Percentiles rank a stretch among this genome's conserved stretches.
phyloP scores from a whole-genome alignment of 805 yeast genomes.

The Cyberlindnera xishuangbannaensis region DNA sequence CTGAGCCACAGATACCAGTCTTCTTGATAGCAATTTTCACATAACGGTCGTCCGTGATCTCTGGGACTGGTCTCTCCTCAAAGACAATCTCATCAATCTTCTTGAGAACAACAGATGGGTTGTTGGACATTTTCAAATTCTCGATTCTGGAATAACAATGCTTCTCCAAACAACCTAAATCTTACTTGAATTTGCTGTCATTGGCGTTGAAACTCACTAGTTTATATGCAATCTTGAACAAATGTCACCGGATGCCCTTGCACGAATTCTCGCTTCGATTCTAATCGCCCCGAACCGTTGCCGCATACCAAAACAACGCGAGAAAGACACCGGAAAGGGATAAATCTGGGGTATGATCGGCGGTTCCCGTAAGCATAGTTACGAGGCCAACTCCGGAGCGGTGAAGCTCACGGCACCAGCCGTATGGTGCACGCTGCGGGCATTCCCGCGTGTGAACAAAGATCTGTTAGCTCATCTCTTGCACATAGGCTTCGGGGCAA shows the following conservation, averaged over 20 bases:
- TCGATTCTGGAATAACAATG: too few relatives aligned
- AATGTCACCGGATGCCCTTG: not conserved
- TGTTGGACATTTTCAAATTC: slow-evolving; percentile 18
- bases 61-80: slow-evolving; percentile 66
- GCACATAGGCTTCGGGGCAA: too few relatives aligned
- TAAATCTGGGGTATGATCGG: slow-evolving; percentile 3
- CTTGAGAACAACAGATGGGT: slow-evolving; percentile 49
- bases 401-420: not conserved
- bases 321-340: slow-evolving; percentile 3
- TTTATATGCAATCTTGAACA: not conserved
- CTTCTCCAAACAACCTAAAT: too few relatives aligned
- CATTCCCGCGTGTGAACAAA: too few relatives aligned
- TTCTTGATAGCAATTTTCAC: slow-evolving; percentile 72
- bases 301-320: not conserved
- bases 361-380: too few relatives aligned
- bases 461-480: too few relatives aligned
- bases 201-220: not conserved
- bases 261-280: slow-evolving; percentile 6
- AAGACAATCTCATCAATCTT: slow-evolving; percentile 56
- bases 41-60: slow-evolving; percentile 52
- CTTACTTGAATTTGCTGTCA: not conserved
- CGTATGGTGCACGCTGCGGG: not conserved
- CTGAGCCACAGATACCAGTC: slow-evolving; percentile 88
- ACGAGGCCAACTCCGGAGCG: too few relatives aligned
- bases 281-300: too few relatives aligned